Percentiles rank a stretch among this genome's conserved stretches.
These are phyloP conservation scores for Chaetomiaceae sp. DNA, from an alignment of 2,329 filamentous ascomycete species.

Conservation along the genomic window DNA sequence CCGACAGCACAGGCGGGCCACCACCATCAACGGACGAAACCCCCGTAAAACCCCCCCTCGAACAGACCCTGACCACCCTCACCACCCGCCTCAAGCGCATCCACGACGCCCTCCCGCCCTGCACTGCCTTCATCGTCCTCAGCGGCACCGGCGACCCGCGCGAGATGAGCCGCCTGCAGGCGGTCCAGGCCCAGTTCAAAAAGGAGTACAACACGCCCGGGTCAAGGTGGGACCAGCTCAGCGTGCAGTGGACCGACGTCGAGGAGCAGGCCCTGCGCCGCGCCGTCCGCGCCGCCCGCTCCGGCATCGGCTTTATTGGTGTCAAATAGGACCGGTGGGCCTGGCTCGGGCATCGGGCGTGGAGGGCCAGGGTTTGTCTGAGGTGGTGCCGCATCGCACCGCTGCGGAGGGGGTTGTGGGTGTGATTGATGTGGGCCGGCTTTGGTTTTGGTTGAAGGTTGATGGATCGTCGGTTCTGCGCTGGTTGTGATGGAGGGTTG, in stretches of 20 bases:
- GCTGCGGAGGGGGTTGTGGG: background rate
- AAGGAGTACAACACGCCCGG: conserved; percentile 60
- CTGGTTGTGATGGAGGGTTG: no score
- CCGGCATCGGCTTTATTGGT: conserved; percentile 59
- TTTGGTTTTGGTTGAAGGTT: background rate
- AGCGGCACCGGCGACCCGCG: conserved; percentile 65
- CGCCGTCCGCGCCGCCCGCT: conserved; percentile 52
- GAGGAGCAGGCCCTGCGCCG: conserved; percentile 59
- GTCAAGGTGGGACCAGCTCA: conserved; percentile 62
- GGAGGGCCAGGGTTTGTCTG: background rate
- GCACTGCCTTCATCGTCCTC: conserved; percentile 60
- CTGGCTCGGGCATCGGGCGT: background rate
- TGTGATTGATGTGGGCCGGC: background rate
- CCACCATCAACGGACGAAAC: conserved; percentile 4
- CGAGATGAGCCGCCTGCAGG: conserved; percentile 58
- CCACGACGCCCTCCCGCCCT: conserved; percentile 55
- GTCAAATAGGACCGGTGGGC: conserved; percentile 48
- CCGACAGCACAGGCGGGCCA: conserved; percentile 30
- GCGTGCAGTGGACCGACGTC: conserved; percentile 62
- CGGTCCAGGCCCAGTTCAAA: conserved; percentile 55
- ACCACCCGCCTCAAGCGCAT: conserved; percentile 49
- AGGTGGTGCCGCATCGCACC: background rate
- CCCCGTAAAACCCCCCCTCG: conserved; percentile 33
- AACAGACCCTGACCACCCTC: conserved; percentile 43
- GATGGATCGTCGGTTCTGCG: no score